Conservation (phyloP, 768 basidiomycete species). For the Macrolepiota dolichaula region DNA sequence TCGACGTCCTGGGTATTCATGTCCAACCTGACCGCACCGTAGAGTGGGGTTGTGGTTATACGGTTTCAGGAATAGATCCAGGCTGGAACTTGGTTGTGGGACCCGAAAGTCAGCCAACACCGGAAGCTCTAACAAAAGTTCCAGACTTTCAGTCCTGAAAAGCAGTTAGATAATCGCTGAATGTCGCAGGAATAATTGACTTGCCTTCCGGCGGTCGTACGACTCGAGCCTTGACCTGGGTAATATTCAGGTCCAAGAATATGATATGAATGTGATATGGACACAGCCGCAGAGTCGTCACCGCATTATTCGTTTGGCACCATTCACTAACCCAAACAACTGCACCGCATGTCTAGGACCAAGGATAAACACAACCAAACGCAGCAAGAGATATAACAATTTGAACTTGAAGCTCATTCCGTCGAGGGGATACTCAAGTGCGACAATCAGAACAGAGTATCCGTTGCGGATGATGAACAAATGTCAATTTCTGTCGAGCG, state of each 20-base stretch:
- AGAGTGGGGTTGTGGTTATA: background rate
- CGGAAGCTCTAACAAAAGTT: background rate
- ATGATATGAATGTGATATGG: background rate
- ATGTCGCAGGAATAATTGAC: background rate
- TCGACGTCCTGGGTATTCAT: constrained; percentile 38
- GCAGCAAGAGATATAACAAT: too few relatives aligned
- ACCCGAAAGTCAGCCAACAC: background rate
- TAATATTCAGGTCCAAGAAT: background rate
- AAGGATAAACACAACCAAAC: too few relatives aligned
- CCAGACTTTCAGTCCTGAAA: background rate
- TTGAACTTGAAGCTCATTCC: too few relatives aligned
- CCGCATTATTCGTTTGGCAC: background rate
- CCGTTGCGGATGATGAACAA: too few relatives aligned
- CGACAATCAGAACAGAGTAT: too few relatives aligned
- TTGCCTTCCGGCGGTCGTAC: background rate
- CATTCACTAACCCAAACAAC: background rate
- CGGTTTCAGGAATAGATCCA: background rate
- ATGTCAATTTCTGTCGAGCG: too few relatives aligned
- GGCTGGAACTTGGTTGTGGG: background rate
- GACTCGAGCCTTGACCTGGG: background rate
- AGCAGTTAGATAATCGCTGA: background rate
- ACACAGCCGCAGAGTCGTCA: background rate
- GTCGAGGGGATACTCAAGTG: too few relatives aligned
- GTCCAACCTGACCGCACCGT: background rate
- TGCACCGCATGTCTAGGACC: background rate